Evolutionary conservation across 2,329 filamentous ascomycete species (phyloP), one percentile per base, ranked within the genome.

Genomic region (Diaporthe vexans): DNA sequence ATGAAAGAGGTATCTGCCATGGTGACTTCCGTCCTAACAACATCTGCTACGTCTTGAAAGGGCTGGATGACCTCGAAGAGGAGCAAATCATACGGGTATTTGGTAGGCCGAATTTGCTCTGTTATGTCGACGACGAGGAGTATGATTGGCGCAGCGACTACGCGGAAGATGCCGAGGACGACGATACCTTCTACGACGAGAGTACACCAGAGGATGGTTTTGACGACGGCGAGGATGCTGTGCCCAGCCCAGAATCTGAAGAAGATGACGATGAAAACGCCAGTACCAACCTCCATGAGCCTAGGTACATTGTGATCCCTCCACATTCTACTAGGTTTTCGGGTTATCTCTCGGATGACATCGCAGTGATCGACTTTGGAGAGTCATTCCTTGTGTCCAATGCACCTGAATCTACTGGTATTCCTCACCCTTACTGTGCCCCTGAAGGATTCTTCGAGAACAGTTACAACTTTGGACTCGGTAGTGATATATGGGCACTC

Each of bases 331-430:
- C 17, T 7, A 19, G 17, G 9, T 17, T 9, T 13, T 63, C 58
- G n/a, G 3, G 19, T 1, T 63, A 46, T 26, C 4, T 63, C 37
- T 63, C 58, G 24, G 37, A 63, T 29, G 58, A 63, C 3, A 46
- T 63, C 21, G 58, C 58, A 43, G 58, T 63, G 7, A 63, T 63
- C 7, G 58, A 63, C n/a, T 63, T 63, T 4, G 58, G 58, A 26
- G 58, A 63, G 24, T 63, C 58, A 13, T 63, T 63, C 17, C 37
- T 63, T 19, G 15, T 15, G 4, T 46, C 58, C 8, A 21, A 26
- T 13, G 24, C 58, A 29, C 58, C 58, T 11, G 24, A 46, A 29
- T 26, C 24, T 24, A 63, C 58, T 11, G 58, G 58, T 0, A 63
- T 63, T 6, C 58, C 58, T 21, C 15, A 3, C 3, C 1, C 24